These are phyloP conservation scores for Cantharellus cinnabarinus DNA, from an alignment of 768 basidiomycete genomes.

Conservation along the genomic window DNA sequence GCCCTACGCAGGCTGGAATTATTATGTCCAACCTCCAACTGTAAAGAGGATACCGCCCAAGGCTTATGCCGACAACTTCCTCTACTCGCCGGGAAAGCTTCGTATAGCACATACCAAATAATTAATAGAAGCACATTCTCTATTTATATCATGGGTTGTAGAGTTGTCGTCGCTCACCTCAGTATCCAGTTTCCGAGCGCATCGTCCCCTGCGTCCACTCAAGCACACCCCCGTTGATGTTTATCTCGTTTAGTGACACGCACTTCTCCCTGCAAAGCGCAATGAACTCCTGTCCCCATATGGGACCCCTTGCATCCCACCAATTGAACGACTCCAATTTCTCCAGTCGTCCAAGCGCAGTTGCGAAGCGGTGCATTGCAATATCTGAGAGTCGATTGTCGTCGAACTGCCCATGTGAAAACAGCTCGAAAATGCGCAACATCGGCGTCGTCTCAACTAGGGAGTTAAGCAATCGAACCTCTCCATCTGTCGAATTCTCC, in stretches of 20 bases:
- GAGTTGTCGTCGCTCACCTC: background rate
- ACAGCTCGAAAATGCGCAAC: background rate
- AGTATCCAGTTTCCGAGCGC: background rate
- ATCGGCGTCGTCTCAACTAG: background rate
- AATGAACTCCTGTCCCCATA: background rate
- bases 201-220: background rate
- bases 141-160: background rate
- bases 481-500: background rate
- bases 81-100: constrained; percentile 60
- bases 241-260: background rate
- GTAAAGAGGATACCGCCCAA: constrained; percentile 60
- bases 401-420: background rate
- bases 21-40: constrained; percentile 48
- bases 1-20: constrained; percentile 57
- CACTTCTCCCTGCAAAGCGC: background rate
- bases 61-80: constrained; percentile 80
- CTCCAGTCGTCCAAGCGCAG: background rate
- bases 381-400: background rate
- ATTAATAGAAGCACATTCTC: constrained; percentile 12
- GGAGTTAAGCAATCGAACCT: background rate
- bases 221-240: background rate
- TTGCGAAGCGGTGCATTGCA: background rate
- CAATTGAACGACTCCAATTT: background rate
- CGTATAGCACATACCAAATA: constrained; percentile 85
- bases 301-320: background rate